phyloP scores from a whole-genome alignment of 2,329 filamentous ascomycete species.

The Fonsecaea erecta region DNA sequence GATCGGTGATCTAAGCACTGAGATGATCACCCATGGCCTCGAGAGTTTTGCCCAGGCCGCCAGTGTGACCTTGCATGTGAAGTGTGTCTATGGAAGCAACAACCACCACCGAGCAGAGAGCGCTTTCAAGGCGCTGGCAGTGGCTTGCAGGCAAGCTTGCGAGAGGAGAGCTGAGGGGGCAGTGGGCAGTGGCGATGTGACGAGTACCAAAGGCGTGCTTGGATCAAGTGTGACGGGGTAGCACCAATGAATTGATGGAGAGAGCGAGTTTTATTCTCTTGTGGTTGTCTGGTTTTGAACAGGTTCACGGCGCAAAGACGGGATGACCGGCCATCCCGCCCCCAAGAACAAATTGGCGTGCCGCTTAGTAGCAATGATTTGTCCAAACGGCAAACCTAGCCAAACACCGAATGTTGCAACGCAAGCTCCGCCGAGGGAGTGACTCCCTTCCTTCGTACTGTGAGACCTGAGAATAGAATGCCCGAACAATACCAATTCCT shows the following conservation, averaged over 20 bases:
- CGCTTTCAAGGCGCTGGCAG: slow-evolving; percentile 93
- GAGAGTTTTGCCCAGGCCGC: slow-evolving; percentile 92
- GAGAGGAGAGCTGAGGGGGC: slow-evolving; percentile 74
- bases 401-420: not conserved
- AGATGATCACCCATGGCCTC: slow-evolving; percentile 97
- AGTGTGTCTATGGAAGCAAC: slow-evolving; percentile 87
- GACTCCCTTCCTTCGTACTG: slow-evolving; percentile 11
- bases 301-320: not conserved
- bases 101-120: slow-evolving; percentile 96
- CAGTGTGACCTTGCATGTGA: slow-evolving; percentile 91
- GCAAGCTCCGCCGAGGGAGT: not conserved
- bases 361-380: not conserved
- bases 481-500: slow-evolving; percentile 6
- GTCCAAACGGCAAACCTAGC: not conserved
- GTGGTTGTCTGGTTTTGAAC: not conserved
- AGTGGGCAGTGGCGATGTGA: slow-evolving; percentile 82
- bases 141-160: slow-evolving; percentile 80
- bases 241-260: not conserved
- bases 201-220: slow-evolving; percentile 94
- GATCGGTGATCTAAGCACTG: slow-evolving; percentile 87
- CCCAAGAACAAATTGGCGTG: not conserved
- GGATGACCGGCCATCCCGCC: not conserved
- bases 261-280: slow-evolving; percentile 1
- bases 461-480: slow-evolving; percentile 13
- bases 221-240: slow-evolving; percentile 37